Evolutionary conservation across 1,284 basidiomycete species (phyloP).

Genomic region (Naganishia sp.): DNA sequence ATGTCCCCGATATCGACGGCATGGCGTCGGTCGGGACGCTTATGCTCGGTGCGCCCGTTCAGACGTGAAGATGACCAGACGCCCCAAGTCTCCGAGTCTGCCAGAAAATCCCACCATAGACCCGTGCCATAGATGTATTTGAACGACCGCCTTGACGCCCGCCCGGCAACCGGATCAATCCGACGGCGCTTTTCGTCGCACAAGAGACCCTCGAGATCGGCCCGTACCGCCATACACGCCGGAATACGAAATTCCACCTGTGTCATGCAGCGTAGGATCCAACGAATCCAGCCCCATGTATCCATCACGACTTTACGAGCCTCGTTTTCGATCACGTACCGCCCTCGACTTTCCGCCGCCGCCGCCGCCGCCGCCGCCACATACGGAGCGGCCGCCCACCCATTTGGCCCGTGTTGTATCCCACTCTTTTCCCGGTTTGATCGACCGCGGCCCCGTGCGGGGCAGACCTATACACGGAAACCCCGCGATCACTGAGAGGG

Average conservation of each 20-base stretch:
- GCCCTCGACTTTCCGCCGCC: no score
- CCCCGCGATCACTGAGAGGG: background rate
- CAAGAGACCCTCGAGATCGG: no score
- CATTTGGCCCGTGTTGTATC: background rate
- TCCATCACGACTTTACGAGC: slow-evolving; percentile 12
- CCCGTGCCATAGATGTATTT: no score
- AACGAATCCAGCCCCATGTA: slow-evolving; percentile 3
- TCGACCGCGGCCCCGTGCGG: no score
- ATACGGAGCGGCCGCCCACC: slow-evolving; percentile 4
- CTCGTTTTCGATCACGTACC: background rate
- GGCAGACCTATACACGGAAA: background rate
- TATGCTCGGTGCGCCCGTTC: slow-evolving; percentile 15
- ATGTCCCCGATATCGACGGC: background rate
- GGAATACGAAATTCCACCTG: no score
- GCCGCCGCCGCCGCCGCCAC: slow-evolving; percentile 5
- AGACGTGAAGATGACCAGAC: background rate
- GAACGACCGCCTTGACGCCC: no score
- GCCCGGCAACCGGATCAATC: no score
- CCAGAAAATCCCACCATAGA: no score
- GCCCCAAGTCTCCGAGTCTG: no score
- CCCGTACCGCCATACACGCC: no score
- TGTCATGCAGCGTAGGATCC: no score
- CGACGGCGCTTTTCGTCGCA: no score
- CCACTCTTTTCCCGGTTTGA: background rate
- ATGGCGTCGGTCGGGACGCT: slow-evolving; percentile 4